Evolutionary conservation across 768 basidiomycete genomes (phyloP).

Genomic region (Cystofilobasidium capitatum): DNA sequence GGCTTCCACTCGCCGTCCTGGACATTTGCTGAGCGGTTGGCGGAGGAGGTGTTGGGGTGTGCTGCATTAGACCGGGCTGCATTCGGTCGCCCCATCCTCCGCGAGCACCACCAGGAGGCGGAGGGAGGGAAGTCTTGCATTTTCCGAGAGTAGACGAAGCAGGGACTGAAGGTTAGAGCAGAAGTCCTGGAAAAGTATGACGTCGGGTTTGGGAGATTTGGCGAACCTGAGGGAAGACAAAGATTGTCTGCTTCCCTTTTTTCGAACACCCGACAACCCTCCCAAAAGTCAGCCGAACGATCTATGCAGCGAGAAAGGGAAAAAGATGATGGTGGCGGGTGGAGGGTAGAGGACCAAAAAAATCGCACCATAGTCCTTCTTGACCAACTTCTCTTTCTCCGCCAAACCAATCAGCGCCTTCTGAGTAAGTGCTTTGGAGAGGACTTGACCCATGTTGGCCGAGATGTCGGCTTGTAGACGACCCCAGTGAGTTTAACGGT

Average conservation of each 20-base stretch:
- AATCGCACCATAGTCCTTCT: slow-evolving; percentile 25
- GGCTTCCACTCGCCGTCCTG: neutral
- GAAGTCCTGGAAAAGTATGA: neutral
- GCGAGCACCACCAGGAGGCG: neutral
- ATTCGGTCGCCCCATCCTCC: neutral
- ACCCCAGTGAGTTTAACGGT: neutral
- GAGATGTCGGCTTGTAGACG: slow-evolving; percentile 22
- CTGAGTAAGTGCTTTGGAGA: slow-evolving; percentile 21
- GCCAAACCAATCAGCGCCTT: slow-evolving; percentile 21
- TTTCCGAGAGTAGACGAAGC: neutral
- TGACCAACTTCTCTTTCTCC: neutral
- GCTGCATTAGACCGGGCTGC: slow-evolving; percentile 3
- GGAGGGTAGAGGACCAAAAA: neutral
- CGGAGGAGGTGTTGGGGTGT: neutral
- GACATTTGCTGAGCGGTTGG: neutral
- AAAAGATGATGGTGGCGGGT: neutral
- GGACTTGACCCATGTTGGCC: slow-evolving; percentile 24
- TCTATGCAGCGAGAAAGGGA: neutral
- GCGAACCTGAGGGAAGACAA: slow-evolving; percentile 22
- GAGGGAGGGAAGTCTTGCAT: neutral
- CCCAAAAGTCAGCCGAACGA: neutral
- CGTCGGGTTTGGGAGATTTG: neutral
- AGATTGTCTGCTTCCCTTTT: slow-evolving; percentile 26
- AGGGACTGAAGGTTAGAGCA: neutral
- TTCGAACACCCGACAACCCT: too few relatives aligned